Conservation (phyloP, 2,329 filamentous ascomycete genomes). For the Alternaria consortialis region DNA sequence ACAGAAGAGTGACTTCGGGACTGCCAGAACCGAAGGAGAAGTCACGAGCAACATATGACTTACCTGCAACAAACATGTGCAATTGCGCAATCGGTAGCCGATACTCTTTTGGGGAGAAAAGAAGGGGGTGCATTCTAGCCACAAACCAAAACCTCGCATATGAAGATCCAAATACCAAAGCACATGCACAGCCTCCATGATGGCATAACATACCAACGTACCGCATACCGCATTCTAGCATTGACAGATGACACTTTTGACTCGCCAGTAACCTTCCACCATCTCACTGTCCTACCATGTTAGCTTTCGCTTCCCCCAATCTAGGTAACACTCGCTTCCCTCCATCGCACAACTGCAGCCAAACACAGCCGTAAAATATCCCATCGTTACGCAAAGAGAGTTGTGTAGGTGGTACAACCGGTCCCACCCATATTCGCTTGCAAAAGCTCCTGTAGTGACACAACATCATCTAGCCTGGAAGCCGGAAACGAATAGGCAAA, state of each 20-base stretch:
- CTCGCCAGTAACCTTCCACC: slow-evolving; percentile 2
- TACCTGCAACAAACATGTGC: not conserved
- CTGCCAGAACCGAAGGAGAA: not conserved
- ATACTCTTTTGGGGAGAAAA: not conserved
- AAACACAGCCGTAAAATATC: not conserved
- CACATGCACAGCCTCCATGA: not conserved
- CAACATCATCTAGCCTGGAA: not conserved
- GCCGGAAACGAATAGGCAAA: not conserved
- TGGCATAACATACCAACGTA: not conserved
- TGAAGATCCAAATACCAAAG: not conserved
- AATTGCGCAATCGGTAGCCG: not conserved
- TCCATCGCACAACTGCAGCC: not conserved
- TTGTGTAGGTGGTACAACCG: not conserved
- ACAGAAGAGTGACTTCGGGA: not conserved
- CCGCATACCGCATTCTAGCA: not conserved
- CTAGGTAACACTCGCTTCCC: not conserved
- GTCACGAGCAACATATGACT: not conserved
- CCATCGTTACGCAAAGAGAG: not conserved
- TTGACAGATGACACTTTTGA: slow-evolving; percentile 6
- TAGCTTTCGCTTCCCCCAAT: not conserved
- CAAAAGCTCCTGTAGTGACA: not conserved
- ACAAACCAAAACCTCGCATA: not conserved
- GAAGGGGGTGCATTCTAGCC: not conserved
- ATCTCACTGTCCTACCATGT: not conserved
- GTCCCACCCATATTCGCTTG: slow-evolving; percentile 1